Conservation (phyloP, 148 eudicot genomes). For the Silene conica region DNA sequence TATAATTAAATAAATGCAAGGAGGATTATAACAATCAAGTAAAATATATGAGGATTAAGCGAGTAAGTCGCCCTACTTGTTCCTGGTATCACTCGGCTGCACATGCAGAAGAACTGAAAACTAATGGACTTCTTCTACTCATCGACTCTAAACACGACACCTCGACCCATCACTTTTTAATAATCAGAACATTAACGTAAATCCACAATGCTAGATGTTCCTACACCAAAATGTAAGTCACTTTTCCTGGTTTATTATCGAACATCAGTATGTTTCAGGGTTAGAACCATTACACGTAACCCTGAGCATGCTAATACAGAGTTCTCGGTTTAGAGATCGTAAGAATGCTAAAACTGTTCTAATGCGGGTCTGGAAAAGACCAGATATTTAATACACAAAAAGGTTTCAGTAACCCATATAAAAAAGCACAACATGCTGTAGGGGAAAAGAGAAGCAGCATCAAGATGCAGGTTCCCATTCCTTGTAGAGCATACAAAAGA, state of each 20-base stretch:
- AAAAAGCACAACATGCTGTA: background rate
- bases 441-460: background rate
- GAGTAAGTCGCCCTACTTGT: conserved; percentile 17
- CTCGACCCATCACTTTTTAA: too few species aligned
- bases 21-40: background rate
- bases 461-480: background rate
- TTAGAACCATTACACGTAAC: too few species aligned
- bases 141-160: background rate
- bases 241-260: background rate
- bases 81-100: conserved; percentile 16
- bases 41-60: conserved; percentile 1
- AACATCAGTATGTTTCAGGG: too few species aligned
- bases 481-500: background rate
- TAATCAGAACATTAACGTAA: background rate
- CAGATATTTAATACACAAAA: too few species aligned
- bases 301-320: background rate
- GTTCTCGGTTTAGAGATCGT: background rate
- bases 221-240: background rate
- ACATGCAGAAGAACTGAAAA: conserved; percentile 9
- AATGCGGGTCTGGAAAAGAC: background rate
- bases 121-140: background rate
- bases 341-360: background rate
- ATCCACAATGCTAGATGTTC: background rate
- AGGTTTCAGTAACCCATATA: too few species aligned
- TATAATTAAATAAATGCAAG: conserved; percentile 14